These are phyloP conservation scores for Leccinum pseudoinsigne DNA, from an alignment of 1,284 basidiomycete genomes.

Conservation along the genomic window DNA sequence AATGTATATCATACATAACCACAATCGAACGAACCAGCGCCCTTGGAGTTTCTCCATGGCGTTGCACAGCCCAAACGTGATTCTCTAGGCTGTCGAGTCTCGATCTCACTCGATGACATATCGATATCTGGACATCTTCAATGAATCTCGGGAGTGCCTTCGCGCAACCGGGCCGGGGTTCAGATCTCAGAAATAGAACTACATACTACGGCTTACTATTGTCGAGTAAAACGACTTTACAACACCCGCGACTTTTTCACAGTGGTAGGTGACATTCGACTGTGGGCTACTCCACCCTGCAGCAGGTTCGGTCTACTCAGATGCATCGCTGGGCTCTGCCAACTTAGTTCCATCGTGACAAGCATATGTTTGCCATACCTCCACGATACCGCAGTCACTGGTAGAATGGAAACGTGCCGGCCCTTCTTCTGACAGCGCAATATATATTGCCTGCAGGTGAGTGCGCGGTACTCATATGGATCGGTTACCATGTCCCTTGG, in stretches of 20 bases:
- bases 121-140: neutral
- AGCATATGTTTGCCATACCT: neutral
- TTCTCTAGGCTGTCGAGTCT: neutral
- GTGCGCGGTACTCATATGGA: slow-evolving; percentile 8
- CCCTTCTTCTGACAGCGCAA: neutral
- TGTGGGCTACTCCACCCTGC: neutral
- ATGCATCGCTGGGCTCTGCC: neutral
- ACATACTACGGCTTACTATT: neutral
- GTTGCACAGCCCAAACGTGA: slow-evolving; percentile 3
- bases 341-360: neutral
- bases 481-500: slow-evolving; percentile 6
- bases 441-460: slow-evolving; percentile 8
- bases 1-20: neutral
- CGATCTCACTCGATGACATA: slow-evolving; percentile 10
- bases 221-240: neutral
- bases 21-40: neutral
- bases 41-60: neutral
- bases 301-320: neutral
- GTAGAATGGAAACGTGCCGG: neutral
- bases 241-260: neutral
- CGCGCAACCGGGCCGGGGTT: neutral
- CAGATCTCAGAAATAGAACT: neutral
- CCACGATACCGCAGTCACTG: neutral
- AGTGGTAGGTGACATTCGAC: neutral
- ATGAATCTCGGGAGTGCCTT: neutral